Evolutionary conservation across 495 filamentous ascomycete genomes (phyloP), one percentile per base, ranked within the genome.

Genomic region (Neurospora africana): DNA sequence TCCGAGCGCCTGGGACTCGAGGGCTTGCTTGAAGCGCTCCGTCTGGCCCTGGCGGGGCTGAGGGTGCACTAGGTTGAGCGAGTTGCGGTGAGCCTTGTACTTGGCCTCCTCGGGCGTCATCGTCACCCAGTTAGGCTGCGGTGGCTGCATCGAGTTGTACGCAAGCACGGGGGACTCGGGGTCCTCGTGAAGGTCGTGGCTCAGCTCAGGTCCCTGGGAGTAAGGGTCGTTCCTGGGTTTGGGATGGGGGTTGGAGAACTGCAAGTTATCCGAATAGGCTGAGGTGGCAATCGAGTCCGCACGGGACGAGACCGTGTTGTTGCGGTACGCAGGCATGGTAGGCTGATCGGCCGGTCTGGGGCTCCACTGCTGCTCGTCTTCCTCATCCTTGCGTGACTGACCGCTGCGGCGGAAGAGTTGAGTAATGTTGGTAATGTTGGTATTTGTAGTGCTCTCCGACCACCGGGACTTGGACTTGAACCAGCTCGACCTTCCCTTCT

Each of bases 401-500:
- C 83, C 82, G 74, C 86, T 88, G 41, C 81, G 82, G 65, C 86
- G 82, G 78, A 88, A 88, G 13, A 83, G 82, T 68, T 80, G 79
- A 68, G 82, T 79, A 15, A 87, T 77, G 73, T 82, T 87, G 0
- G 82, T 79, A 15, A 87, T 77, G 73, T 82, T 87, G 0, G 96
- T 95, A 30, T 94, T 87, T 5, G 95, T 98, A 27, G 95, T 98
- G 53, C 53, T 65, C 81, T 95, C 94, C 5, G 95, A 98, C 95
- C 95, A 99, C 38, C 95, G 89, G 15, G 96, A 98, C n/a, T 93
- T 92, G 15, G 96, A 98, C n/a, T 93, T 92, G 82, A 94, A 86
- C 83, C 86, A 95, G 79, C 97, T 90, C 5, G 93, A 95, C 17
- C 93, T 95, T 13, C 93, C 95, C 80, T 97, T 96, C 81, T 97